Evolutionary conservation across 805 yeast genomes (phyloP).

Genomic region (Jamesozyma rosinii): DNA sequence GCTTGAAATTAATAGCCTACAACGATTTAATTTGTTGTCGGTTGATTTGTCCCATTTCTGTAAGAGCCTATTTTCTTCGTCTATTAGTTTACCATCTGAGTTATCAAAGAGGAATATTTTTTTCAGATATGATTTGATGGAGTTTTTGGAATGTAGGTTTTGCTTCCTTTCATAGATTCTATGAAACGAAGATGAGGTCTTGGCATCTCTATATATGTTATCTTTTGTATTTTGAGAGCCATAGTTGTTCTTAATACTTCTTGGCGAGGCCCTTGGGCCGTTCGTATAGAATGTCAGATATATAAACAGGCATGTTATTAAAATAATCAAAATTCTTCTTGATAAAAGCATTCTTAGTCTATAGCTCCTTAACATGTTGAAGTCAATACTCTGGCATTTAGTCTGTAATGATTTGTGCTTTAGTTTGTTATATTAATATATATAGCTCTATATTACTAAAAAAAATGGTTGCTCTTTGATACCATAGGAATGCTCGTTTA

Average conservation of each 20-base stretch:
- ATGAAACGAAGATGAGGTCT: background rate
- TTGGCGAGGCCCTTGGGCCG: background rate
- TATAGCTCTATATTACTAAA: too few species aligned
- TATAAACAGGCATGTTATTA: background rate
- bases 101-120: background rate
- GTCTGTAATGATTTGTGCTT: too few species aligned
- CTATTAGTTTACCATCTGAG: too few species aligned
- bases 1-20: slow-evolving; percentile 16
- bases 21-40: slow-evolving; percentile 1
- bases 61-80: background rate
- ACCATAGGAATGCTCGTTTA: too few species aligned
- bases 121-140: background rate
- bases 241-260: background rate
- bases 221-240: background rate
- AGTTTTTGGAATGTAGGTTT: background rate
- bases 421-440: too few species aligned
- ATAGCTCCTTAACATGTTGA: background rate
- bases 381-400: too few species aligned
- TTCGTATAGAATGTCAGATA: background rate
- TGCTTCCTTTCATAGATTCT: background rate
- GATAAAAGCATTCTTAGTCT: background rate
- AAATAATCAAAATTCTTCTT: background rate
- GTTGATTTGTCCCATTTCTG: background rate
- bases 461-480: too few species aligned
- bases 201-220: background rate